phyloP scores from a whole-genome alignment of 2,329 filamentous ascomycete species.

The Chaetomiaceae sp. region DNA sequence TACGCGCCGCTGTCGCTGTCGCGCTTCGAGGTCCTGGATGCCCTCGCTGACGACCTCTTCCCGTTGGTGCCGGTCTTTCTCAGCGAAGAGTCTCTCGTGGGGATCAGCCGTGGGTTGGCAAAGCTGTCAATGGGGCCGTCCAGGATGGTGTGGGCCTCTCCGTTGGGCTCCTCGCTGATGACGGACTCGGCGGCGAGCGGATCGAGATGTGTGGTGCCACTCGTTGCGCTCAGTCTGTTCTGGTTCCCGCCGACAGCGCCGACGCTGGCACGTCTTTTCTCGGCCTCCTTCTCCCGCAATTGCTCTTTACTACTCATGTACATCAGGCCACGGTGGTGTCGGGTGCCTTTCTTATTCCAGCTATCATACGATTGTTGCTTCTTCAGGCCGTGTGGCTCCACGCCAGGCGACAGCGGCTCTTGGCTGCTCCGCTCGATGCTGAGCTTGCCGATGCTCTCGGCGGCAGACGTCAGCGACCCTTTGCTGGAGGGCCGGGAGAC shows the following conservation, averaged over 20 bases:
- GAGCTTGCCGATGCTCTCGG: conserved; percentile 57
- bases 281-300: conserved; percentile 55
- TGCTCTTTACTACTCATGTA: conserved; percentile 69
- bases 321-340: conserved; percentile 55
- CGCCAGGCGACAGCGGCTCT: conserved; percentile 33
- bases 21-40: conserved; percentile 42
- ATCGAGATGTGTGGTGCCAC: conserved; percentile 36
- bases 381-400: conserved; percentile 45
- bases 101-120: conserved; percentile 50
- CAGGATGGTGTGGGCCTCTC: conserved; percentile 25
- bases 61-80: conserved; percentile 48
- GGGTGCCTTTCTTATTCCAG: conserved; percentile 52
- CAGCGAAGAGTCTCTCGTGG: conserved; percentile 62
- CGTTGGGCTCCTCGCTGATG: conserved; percentile 49
- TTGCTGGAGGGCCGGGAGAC: conserved; percentile 53
- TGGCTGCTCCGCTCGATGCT: conserved; percentile 53
- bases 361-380: conserved; percentile 53
- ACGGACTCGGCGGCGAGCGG: conserved; percentile 46
- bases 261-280: conserved; percentile 50
- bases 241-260: conserved; percentile 35
- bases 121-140: conserved; percentile 9
- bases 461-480: conserved; percentile 50
- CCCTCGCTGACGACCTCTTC: conserved; percentile 48
- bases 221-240: conserved; percentile 31
- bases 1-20: conserved; percentile 36